Evolutionary conservation across 805 yeast genomes (phyloP).

Genomic region (Yarrowia deformans): DNA sequence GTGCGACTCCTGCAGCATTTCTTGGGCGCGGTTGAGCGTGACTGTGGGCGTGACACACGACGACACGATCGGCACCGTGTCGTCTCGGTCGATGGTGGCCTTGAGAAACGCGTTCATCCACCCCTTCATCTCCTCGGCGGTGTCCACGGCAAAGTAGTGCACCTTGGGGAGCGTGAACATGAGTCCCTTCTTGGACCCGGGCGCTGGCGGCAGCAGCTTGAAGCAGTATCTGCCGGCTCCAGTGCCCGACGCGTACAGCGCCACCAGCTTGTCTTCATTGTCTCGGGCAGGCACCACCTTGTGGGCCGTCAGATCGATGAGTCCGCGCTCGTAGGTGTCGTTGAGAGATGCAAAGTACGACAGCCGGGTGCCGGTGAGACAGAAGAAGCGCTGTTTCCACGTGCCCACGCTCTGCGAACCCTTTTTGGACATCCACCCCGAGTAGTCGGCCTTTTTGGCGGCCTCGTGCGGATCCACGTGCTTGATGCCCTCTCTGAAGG

Average conservation of each 20-base stretch:
- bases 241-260: conserved; percentile 89
- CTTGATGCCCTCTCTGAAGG: conserved; percentile 78
- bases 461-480: conserved; percentile 78
- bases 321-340: conserved; percentile 86
- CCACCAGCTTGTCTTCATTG: conserved; percentile 80
- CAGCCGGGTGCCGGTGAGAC: conserved; percentile 89
- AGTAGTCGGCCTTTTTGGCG: conserved; percentile 71
- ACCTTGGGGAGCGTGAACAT: conserved; percentile 96
- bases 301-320: conserved; percentile 95
- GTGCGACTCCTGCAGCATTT: conserved; percentile 78
- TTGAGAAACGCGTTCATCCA: conserved; percentile 97
- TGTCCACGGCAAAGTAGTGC: conserved; percentile 95
- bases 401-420: conserved; percentile 85
- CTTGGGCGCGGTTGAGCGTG: conserved; percentile 85
- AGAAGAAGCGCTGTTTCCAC: conserved; percentile 88
- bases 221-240: conserved; percentile 95
- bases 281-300: conserved; percentile 82
- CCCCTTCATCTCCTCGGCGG: conserved; percentile 85
- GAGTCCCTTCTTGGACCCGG: conserved; percentile 93
- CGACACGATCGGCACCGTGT: conserved; percentile 86
- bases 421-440: conserved; percentile 97
- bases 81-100: conserved; percentile 96
- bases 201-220: conserved; percentile 92
- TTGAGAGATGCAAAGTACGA: conserved; percentile 82
- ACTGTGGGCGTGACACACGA: conserved; percentile 97